Conservation (phyloP, 345 rosid species). For the Geranium brycei region DNA sequence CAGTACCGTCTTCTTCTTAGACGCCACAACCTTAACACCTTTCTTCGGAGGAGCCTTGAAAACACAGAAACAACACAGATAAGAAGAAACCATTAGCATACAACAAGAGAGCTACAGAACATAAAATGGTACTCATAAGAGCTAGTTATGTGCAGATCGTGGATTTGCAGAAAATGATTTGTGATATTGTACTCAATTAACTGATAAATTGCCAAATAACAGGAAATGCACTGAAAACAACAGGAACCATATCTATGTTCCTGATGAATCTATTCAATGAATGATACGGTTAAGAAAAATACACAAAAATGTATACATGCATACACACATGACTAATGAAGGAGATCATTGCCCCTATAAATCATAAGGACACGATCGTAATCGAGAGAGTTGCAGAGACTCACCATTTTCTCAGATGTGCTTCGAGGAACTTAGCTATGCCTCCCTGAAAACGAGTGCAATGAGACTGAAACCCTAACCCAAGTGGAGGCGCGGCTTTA, state of each 20-base stretch:
- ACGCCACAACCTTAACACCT: conserved; percentile 26
- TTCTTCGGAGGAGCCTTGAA: conserved; percentile 42
- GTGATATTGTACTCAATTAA: too few relatives aligned
- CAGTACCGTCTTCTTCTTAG: neutral
- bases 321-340: neutral
- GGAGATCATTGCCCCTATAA: neutral
- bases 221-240: too few relatives aligned
- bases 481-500: neutral
- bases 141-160: neutral
- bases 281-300: too few relatives aligned
- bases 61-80: neutral
- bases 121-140: neutral
- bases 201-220: neutral
- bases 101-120: neutral
- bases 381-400: neutral
- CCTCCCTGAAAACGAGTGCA: neutral
- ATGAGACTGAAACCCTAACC: neutral
- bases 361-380: neutral
- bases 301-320: neutral
- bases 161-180: neutral
- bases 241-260: too few relatives aligned
- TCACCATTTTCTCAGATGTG: neutral
- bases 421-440: neutral
- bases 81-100: neutral
- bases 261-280: too few relatives aligned